Evolutionary conservation across 1,139 yeast genomes (phyloP).

Genomic region (Sugiyamaella novakii): DNA sequence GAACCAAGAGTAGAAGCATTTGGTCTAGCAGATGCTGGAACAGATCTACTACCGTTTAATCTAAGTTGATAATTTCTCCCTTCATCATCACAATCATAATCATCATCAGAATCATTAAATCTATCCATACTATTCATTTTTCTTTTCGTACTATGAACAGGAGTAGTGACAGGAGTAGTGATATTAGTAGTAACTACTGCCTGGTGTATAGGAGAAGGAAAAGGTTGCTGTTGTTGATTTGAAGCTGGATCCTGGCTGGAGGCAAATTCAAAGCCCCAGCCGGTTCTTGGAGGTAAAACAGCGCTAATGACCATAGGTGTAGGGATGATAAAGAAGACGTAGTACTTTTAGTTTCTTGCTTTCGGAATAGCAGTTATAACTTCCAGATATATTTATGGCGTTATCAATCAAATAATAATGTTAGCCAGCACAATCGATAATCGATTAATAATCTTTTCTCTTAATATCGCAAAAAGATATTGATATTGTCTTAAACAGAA

Average conservation of each 20-base stretch:
- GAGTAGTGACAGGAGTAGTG: constrained; percentile 13
- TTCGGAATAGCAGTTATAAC: no score
- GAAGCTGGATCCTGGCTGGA: constrained; percentile 7
- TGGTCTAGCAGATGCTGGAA: constrained; percentile 1
- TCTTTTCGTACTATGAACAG: constrained; percentile 2
- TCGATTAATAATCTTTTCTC: no score
- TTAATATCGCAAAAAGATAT: no score
- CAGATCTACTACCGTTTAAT: constrained; percentile 1
- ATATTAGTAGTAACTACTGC: not conserved
- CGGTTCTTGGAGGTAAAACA: constrained; percentile 34
- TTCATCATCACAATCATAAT: constrained; percentile 1
- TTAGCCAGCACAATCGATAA: no score
- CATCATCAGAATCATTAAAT: constrained; percentile 8
- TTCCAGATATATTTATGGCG: no score
- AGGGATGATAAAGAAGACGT: no score
- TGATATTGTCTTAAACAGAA: no score
- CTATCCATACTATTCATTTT: constrained; percentile 14
- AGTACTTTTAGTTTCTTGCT: no score
- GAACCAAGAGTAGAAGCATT: not conserved
- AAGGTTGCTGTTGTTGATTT: not conserved
- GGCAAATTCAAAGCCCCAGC: constrained; percentile 35
- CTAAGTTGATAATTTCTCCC: constrained; percentile 8
- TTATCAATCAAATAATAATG: no score
- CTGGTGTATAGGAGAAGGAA: not conserved
- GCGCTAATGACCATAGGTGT: constrained; percentile 33